Evolutionary conservation across 2,329 filamentous ascomycete genomes (phyloP).

Genomic region (Gliomastix tumulicola): DNA sequence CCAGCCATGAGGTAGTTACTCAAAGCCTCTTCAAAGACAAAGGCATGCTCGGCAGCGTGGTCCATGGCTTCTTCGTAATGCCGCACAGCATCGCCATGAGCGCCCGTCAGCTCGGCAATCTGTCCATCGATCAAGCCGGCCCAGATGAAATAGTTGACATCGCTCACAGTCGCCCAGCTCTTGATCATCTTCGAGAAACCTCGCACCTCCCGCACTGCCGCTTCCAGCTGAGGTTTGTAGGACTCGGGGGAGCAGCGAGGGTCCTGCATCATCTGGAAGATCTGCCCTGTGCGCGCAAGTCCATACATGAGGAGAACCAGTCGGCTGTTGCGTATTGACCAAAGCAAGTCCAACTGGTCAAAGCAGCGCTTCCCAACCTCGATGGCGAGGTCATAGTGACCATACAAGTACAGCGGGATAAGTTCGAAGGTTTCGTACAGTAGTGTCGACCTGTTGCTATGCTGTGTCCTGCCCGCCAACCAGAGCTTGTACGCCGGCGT

Average conservation of each 20-base stretch:
- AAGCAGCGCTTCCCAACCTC: constrained; percentile 47
- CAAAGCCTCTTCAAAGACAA: constrained; percentile 65
- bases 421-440: constrained; percentile 64
- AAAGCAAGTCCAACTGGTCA: constrained; percentile 40
- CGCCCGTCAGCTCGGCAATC: constrained; percentile 52
- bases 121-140: constrained; percentile 62
- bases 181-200: constrained; percentile 54
- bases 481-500: constrained; percentile 52
- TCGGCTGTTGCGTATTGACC: constrained; percentile 53
- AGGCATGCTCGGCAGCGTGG: constrained; percentile 60
- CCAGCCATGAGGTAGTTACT: constrained; percentile 69
- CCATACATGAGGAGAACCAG: constrained; percentile 54
- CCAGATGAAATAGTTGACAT: constrained; percentile 68
- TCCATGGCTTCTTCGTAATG: constrained; percentile 67
- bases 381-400: constrained; percentile 52
- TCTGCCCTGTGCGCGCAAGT: constrained; percentile 44
- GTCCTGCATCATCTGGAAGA: constrained; percentile 42
- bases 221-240: constrained; percentile 31
- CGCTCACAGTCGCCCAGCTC: constrained; percentile 55
- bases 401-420: constrained; percentile 55
- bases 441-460: constrained; percentile 56
- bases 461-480: constrained; percentile 42
- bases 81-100: constrained; percentile 51
- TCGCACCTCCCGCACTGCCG: constrained; percentile 45
- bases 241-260: constrained; percentile 34